These are phyloP conservation scores for Vairimorpha necatrix DNA, from an alignment of 371 early-diverging fungal genomes.

Conservation along the genomic window DNA sequence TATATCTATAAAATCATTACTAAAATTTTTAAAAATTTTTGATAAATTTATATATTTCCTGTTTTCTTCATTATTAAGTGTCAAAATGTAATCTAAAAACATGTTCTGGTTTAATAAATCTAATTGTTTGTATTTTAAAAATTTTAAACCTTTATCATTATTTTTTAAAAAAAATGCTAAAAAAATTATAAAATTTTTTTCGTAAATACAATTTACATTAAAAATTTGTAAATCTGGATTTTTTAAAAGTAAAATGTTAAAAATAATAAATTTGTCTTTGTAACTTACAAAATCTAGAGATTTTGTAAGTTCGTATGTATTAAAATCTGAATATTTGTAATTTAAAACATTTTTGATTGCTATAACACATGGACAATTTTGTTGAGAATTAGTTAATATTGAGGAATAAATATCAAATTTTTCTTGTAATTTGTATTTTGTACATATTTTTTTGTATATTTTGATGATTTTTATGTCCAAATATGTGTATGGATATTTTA, in stretches of 20 bases:
- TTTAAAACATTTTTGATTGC: not conserved
- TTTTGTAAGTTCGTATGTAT: not conserved
- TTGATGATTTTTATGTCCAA: not conserved
- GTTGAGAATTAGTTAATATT: not conserved
- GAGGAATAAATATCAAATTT: not conserved
- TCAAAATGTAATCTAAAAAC: slow-evolving; percentile 6
- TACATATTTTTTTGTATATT: not conserved
- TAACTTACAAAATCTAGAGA: not conserved
- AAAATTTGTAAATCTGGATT: not conserved
- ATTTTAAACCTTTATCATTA: not conserved
- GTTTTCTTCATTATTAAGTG: slow-evolving; percentile 16
- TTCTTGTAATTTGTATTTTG: not conserved
- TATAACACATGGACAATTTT: not conserved
- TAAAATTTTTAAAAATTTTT: slow-evolving; percentile 15
- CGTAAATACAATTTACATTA: not conserved
- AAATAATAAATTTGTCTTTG: not conserved
- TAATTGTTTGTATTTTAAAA: not conserved
- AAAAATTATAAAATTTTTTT: slow-evolving; percentile 3
- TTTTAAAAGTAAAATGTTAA: not conserved
- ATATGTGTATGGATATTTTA: not conserved
- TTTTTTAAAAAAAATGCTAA: not conserved
- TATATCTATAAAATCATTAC: slow-evolving; percentile 1
- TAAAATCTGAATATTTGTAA: not conserved
- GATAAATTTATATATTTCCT: slow-evolving; percentile 10
- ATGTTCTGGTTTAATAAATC: not conserved